Base-by-base conservation (phyloP, 225 moss, liverwort and hornwort genomes). In the Pleurozium schreberi region DNA sequence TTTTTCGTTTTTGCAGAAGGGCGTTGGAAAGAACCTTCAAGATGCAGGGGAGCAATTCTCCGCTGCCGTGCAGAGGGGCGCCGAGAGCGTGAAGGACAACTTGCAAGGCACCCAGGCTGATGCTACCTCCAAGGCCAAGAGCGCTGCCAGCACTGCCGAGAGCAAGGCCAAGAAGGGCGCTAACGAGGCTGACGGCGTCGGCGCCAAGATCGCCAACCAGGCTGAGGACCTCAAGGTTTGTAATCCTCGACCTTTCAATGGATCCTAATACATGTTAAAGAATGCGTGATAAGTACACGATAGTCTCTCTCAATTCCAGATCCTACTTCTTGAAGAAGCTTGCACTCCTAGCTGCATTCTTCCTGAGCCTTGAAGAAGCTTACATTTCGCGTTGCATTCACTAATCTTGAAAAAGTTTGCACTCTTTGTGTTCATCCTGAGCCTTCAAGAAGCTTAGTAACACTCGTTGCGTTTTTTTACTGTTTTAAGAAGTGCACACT, bases 41-140 rank as follows among this genome's bases (percentile, higher is more conserved):
- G 88, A 93, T 28, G 80, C 87, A 4, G 94, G 93, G 31, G 94
- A 94, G n/a, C 49, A 92, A 0, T 85, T 94, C 47, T 94, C 94
- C 23, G 93, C 79, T 20, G 92, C 93, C 6, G 91, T 94, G 55
- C 69, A 94, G 88, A 90, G 93, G 63, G 92, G 93, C 7, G 92
- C 94, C 3, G 93, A 94, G 83, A 91, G 15, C 34, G 91, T 93
- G 55, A 84, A 1, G 61, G 92, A 65, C 0, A 89, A 89, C 58
- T 81, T 94, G 36, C 91, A 91, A 73, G 94, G 94, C 6, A 38
- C 34, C 7, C 92, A 93, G 85, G 68, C 92, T 14, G 93, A 93
- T 6, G 93, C 70, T 18, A 5, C 74, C 1, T 19, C 89, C 66
- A 92, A 90, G 84, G 94, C 90, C 0, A 53, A 90, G 83, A 55